Evolutionary conservation across 208 protist genomes (phyloP).

Genomic region (Crithidia thermophila): DNA sequence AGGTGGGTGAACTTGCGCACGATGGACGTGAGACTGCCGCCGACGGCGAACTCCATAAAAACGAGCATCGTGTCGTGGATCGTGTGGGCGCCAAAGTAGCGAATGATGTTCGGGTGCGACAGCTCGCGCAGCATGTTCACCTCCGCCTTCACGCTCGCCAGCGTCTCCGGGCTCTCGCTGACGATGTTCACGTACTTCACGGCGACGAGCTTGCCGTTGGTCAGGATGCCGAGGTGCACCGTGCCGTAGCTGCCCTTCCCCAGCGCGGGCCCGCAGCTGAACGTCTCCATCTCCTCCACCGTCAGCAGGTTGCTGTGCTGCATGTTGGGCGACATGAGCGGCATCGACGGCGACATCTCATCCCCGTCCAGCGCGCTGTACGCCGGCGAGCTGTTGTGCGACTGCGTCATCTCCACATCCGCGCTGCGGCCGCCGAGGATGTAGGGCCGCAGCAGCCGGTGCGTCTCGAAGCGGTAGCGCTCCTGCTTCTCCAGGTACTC

Average conservation of each 20-base stretch:
- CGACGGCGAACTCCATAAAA: slow-evolving; percentile 92
- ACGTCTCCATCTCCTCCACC: slow-evolving; percentile 77
- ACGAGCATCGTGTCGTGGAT: slow-evolving; percentile 78
- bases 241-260: slow-evolving; percentile 76
- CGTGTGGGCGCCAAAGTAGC: slow-evolving; percentile 77
- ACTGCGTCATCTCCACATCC: slow-evolving; percentile 18
- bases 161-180: slow-evolving; percentile 48
- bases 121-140: slow-evolving; percentile 78
- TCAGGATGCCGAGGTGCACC: slow-evolving; percentile 65
- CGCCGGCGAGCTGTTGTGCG: slow-evolving; percentile 10
- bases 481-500: slow-evolving; percentile 79
- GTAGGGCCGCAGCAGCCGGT: slow-evolving; percentile 47
- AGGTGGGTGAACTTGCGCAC: slow-evolving; percentile 75
- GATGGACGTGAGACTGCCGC: slow-evolving; percentile 82
- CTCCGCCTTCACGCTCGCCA: slow-evolving; percentile 62
- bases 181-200: slow-evolving; percentile 71
- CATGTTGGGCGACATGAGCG: slow-evolving; percentile 26
- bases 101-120: slow-evolving; percentile 86
- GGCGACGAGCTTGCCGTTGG: slow-evolving; percentile 58
- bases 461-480: slow-evolving; percentile 63
- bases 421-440: slow-evolving; percentile 30
- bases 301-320: slow-evolving; percentile 47
- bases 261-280: slow-evolving; percentile 74
- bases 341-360: slow-evolving; percentile 18
- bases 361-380: slow-evolving; percentile 20